Evolutionary conservation across 116 monocot species (phyloP).

Genomic region (Posidonia oceanica): DNA sequence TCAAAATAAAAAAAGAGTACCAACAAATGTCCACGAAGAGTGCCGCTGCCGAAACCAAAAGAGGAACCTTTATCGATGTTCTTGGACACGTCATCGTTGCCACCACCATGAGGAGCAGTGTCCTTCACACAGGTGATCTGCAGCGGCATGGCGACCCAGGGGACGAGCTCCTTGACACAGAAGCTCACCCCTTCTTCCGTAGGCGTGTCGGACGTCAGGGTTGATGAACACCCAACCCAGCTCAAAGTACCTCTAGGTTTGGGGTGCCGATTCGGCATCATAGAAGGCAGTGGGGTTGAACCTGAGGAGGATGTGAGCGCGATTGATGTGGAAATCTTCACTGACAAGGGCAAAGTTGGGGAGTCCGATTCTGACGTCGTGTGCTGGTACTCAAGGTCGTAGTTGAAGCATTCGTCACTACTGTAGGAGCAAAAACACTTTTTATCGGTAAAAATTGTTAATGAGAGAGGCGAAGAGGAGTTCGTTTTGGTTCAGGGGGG

Average conservation of each 20-base stretch:
- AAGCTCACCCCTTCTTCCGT: conserved; percentile 42
- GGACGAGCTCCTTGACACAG: conserved; percentile 62
- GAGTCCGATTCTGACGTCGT: not conserved
- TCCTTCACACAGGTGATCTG: conserved; percentile 64
- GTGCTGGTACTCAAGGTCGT: conserved; percentile 32
- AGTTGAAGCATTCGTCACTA: conserved; percentile 51
- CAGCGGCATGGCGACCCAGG: conserved; percentile 73
- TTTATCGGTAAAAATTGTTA: too few relatives aligned
- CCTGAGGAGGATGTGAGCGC: conserved; percentile 63
- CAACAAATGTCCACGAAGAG: conserved; percentile 77
- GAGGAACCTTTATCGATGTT: conserved; percentile 6
- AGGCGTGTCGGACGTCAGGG: conserved; percentile 19
- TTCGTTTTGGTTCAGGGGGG: too few relatives aligned
- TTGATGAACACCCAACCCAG: conserved; percentile 64
- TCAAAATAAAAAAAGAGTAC: conserved; percentile 14
- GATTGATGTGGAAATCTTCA: conserved; percentile 67
- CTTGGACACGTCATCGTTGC: not conserved
- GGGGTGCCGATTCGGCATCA: conserved; percentile 56
- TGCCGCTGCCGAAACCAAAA: conserved; percentile 74
- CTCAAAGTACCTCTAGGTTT: conserved; percentile 63
- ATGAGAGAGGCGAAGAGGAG: too few relatives aligned
- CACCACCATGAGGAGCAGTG: too few relatives aligned
- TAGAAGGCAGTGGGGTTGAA: conserved; percentile 49
- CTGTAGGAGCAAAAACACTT: not conserved
- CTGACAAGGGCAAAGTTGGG: conserved; percentile 9